A percentile compares a stretch with the other conserved stretches of the same genome.
Conservation (phyloP, 2,329 filamentous ascomycete genomes). For the Calcarisporium arbuscula region DNA sequence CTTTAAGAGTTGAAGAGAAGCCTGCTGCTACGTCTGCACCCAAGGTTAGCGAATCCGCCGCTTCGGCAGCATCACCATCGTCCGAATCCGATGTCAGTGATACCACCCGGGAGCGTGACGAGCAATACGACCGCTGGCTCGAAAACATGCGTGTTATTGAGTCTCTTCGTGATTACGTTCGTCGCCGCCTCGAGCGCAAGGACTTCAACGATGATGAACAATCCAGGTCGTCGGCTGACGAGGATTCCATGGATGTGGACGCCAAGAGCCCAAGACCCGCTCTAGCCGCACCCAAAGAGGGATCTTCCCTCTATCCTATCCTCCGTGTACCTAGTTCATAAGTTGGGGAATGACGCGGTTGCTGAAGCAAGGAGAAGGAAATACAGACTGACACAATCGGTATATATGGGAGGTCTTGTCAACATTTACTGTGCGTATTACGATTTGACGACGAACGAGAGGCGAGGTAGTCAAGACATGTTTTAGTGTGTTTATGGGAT, state of each 20-base stretch:
- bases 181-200: conserved; percentile 47
- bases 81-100: conserved; percentile 49
- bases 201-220: conserved; percentile 38
- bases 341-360: no score
- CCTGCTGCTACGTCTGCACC: conserved; percentile 36
- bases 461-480: no score
- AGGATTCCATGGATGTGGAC: conserved; percentile 32
- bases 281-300: conserved; percentile 24
- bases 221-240: conserved; percentile 12
- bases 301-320: conserved; percentile 32
- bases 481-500: no score
- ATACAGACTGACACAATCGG: no score
- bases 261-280: conserved; percentile 18
- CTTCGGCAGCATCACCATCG: conserved; percentile 45
- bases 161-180: conserved; percentile 52
- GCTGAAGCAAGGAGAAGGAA: no score
- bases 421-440: no score
- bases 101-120: conserved; percentile 49
- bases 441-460: no score
- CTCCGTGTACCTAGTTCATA: conserved; percentile 31
- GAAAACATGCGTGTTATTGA: conserved; percentile 62
- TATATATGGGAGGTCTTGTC: no score
- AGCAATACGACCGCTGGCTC: conserved; percentile 58
- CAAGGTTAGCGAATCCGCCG: conserved; percentile 34
- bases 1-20: conserved; percentile 23